phyloP scores from a whole-genome alignment of 371 early-diverging fungal genomes.

The Massospora cicadina region DNA sequence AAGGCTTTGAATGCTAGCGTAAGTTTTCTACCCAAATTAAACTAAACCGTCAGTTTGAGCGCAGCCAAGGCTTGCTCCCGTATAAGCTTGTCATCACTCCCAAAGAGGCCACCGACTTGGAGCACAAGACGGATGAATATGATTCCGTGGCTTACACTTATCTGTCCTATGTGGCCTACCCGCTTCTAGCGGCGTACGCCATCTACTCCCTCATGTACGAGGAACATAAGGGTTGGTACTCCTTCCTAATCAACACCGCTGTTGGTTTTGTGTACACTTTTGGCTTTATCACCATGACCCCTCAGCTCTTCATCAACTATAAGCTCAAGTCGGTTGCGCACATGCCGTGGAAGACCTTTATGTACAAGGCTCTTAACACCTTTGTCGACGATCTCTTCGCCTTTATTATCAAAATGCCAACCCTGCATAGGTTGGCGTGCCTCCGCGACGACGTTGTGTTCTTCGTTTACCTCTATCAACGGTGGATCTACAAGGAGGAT shows the following conservation, averaged over 20 bases:
- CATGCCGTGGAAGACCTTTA: conserved; percentile 85
- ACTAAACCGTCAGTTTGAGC: conserved; percentile 17
- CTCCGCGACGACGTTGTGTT: conserved; percentile 80
- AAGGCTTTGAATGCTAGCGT: conserved; percentile 61
- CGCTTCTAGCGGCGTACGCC: conserved; percentile 62
- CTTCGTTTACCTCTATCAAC: conserved; percentile 72
- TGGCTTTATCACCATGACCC: conserved; percentile 85
- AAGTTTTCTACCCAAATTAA: neutral
- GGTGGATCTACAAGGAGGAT: conserved; percentile 74
- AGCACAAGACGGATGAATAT: conserved; percentile 63
- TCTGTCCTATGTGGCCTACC: conserved; percentile 58
- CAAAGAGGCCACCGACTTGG: conserved; percentile 30
- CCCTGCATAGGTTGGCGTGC: conserved; percentile 79
- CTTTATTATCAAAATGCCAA: conserved; percentile 90
- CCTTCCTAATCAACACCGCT: conserved; percentile 63
- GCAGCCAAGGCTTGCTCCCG: conserved; percentile 14
- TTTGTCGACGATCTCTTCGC: conserved; percentile 91
- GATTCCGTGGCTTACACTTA: conserved; percentile 78
- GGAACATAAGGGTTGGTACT: conserved; percentile 85
- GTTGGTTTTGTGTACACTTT: conserved; percentile 74
- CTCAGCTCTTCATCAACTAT: conserved; percentile 86
- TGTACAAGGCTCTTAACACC: conserved; percentile 88
- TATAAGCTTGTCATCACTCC: conserved; percentile 18
- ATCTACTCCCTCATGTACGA: conserved; percentile 68
- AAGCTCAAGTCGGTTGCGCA: conserved; percentile 82